Conservation (phyloP, 495 filamentous ascomycete species). For the Tuber calosporum region DNA sequence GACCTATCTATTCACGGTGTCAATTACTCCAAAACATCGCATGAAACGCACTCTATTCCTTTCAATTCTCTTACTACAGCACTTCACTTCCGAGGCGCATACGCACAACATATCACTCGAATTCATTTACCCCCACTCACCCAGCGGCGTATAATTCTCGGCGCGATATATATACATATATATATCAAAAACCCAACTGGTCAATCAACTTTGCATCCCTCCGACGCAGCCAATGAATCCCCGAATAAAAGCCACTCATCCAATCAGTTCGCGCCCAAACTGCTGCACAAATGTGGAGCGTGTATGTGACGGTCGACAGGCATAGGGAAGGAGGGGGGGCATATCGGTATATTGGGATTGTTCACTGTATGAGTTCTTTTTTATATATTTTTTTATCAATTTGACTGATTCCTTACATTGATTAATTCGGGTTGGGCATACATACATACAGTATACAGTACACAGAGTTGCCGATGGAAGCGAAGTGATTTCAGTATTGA, state of each 20-base stretch:
- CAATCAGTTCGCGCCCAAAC: background rate
- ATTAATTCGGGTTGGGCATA: background rate
- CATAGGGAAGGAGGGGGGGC: background rate
- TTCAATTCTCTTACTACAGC: background rate
- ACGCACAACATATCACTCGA: background rate
- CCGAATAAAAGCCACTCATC: background rate
- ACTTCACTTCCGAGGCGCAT: background rate
- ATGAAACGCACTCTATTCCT: background rate
- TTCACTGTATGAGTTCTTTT: background rate
- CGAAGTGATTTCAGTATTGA: background rate
- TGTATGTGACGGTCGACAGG: background rate
- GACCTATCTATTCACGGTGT: background rate
- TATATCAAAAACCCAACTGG: background rate
- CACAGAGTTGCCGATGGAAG: background rate
- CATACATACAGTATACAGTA: no score
- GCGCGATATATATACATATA: no score
- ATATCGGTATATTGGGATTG: background rate
- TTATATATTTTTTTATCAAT: background rate
- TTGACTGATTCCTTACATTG: background rate
- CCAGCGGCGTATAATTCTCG: background rate
- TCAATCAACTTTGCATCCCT: background rate
- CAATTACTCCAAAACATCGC: background rate
- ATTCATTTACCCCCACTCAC: background rate
- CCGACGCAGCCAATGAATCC: background rate
- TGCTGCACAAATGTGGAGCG: background rate